Percentiles rank a stretch among this genome's conserved stretches.
Conservation (phyloP, 768 basidiomycete species). For the Tylopilus plumbeoviolaceoides region DNA sequence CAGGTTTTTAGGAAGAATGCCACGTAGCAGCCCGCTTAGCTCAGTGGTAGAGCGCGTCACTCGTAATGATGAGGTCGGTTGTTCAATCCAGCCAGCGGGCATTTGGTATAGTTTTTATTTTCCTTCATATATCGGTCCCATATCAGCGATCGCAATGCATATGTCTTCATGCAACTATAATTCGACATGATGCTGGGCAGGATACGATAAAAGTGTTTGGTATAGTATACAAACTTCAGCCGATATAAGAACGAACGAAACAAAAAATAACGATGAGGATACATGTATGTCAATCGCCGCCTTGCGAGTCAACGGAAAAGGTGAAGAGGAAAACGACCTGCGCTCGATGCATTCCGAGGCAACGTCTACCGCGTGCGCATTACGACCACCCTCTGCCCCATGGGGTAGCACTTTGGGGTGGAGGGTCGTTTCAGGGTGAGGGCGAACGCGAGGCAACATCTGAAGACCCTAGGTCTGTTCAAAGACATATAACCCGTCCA, state of each 20-base stretch:
- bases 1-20: too few species aligned
- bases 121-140: not conserved
- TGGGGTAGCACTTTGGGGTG: not conserved
- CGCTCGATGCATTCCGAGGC: slow-evolving; percentile 2
- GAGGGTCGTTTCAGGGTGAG: not conserved
- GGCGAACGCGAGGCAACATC: not conserved
- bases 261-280: not conserved
- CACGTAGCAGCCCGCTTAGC: slow-evolving; percentile 32
- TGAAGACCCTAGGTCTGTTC: slow-evolving; percentile 13
- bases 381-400: slow-evolving; percentile 3
- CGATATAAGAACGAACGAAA: slow-evolving; percentile 9
- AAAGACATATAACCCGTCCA: slow-evolving; percentile 32
- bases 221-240: slow-evolving; percentile 22
- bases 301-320: slow-evolving; percentile 2
- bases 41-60: slow-evolving; percentile 44
- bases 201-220: slow-evolving; percentile 5
- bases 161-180: not conserved
- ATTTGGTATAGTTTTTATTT: not conserved
- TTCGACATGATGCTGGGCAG: not conserved
- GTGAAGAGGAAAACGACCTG: not conserved
- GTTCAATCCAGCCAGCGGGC: slow-evolving; percentile 43
- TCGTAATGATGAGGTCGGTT: slow-evolving; percentile 43
- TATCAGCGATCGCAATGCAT: not conserved
- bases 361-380: not conserved
- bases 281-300: slow-evolving; percentile 6